Percentiles rank a stretch among this genome's conserved stretches.
Conservation (phyloP, 2,329 filamentous ascomycete genomes). For the Paramyrothecium sp. region DNA sequence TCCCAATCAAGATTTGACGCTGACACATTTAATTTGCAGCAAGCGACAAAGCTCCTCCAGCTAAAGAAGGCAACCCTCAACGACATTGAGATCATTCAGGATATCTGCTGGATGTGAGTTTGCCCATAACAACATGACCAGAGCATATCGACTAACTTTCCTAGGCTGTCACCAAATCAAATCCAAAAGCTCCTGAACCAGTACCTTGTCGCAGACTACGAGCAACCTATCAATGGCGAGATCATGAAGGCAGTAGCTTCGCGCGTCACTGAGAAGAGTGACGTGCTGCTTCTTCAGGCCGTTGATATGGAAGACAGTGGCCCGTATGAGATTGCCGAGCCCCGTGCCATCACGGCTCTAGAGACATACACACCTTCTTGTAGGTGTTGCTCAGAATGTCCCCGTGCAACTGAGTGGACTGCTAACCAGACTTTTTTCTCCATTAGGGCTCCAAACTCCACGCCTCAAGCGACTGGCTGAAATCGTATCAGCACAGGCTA, state of each 20-base stretch:
- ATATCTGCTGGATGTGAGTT: conserved; percentile 99
- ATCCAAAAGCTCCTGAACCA: conserved; percentile 99
- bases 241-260: conserved; percentile 99
- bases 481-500: conserved; percentile 94
- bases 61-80: conserved; percentile 98
- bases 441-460: conserved; percentile 92
- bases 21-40: conserved; percentile 42
- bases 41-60: conserved; percentile 97
- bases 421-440: background rate
- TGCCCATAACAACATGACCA: background rate
- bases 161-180: conserved; percentile 92
- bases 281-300: conserved; percentile 87
- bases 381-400: conserved; percentile 43
- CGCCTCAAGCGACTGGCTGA: conserved; percentile 94
- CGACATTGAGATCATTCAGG: conserved; percentile 99
- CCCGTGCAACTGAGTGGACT: background rate
- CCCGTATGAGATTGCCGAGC: conserved; percentile 97
- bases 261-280: conserved; percentile 95
- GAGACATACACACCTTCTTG: conserved; percentile 98
- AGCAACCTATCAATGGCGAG: conserved; percentile 98
- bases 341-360: conserved; percentile 88
- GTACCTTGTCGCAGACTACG: conserved; percentile 97
- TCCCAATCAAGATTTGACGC: too few species aligned
- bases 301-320: conserved; percentile 99
- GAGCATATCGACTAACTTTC: background rate